Conservation (phyloP, 169 alveolate species). For the Eimeria brunetti region DNA sequence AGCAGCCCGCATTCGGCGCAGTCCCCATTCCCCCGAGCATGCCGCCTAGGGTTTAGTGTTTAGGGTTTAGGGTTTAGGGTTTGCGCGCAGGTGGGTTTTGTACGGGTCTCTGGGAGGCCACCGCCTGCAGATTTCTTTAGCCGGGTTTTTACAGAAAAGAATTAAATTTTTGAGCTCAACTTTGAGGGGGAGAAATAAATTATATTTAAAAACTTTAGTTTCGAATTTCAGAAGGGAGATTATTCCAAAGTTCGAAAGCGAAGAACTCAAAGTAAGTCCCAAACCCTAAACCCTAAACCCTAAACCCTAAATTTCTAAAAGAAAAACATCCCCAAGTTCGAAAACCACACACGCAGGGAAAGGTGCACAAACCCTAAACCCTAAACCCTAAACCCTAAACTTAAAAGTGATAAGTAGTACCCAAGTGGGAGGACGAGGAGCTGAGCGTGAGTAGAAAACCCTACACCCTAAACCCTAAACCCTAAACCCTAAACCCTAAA, state of each 20-base stretch:
- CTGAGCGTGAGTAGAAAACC: no score
- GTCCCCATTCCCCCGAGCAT: not conserved
- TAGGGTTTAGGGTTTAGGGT: conserved; percentile 30
- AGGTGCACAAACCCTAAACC: not conserved
- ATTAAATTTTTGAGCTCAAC: not conserved
- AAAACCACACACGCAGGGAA: not conserved
- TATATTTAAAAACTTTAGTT: not conserved
- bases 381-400: conserved; percentile 18
- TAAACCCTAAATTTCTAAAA: not conserved
- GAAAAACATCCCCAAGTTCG: not conserved
- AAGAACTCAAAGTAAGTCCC: not conserved
- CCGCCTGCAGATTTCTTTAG: not conserved
- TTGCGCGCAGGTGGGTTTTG: conserved; percentile 39
- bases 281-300: conserved; percentile 16
- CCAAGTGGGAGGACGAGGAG: no score
- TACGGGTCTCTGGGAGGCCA: conserved; percentile 49
- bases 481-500: no score
- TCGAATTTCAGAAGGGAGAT: not conserved
- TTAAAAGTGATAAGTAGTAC: no score
- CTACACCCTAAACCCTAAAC: no score
- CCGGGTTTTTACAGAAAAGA: not conserved
- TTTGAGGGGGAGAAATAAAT: not conserved
- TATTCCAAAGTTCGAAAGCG: conserved; percentile 1
- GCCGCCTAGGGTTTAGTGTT: not conserved
- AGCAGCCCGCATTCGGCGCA: not conserved